A percentile compares a stretch with the other conserved stretches of the same genome.
phyloP scores from a whole-genome alignment of 2,329 filamentous ascomycete genomes.

The Botrytis squamosa region DNA sequence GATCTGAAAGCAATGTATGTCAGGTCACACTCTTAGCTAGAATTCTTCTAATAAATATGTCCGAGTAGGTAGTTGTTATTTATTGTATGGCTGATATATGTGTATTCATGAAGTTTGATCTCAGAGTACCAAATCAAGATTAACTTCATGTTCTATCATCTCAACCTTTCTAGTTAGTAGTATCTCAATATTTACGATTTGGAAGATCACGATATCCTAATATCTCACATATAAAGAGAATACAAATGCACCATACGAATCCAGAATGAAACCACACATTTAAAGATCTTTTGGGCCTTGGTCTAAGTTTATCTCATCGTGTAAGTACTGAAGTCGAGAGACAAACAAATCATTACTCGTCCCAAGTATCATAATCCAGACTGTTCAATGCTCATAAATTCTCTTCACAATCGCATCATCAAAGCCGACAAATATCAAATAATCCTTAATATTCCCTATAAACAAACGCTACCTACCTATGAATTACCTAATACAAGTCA shows the following conservation, averaged over 20 bases:
- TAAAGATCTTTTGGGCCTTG: not conserved
- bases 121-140: not conserved
- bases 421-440: not conserved
- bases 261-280: not conserved
- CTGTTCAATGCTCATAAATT: no score
- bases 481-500: not conserved
- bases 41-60: no score
- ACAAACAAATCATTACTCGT: not conserved
- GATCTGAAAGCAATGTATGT: no score
- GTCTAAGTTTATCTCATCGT: not conserved
- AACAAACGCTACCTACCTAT: not conserved
- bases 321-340: not conserved
- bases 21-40: no score
- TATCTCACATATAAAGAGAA: not conserved
- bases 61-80: no score
- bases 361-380: not conserved
- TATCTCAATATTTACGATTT: not conserved
- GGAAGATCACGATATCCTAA: not conserved
- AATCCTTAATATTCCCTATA: not conserved
- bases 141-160: not conserved
- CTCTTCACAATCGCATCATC: not conserved
- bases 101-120: no score
- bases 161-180: not conserved
- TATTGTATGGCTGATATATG: no score
- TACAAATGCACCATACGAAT: not conserved